These are phyloP conservation scores for Leccinum disarticulatum DNA, from an alignment of 768 basidiomycete species.

Conservation along the genomic window DNA sequence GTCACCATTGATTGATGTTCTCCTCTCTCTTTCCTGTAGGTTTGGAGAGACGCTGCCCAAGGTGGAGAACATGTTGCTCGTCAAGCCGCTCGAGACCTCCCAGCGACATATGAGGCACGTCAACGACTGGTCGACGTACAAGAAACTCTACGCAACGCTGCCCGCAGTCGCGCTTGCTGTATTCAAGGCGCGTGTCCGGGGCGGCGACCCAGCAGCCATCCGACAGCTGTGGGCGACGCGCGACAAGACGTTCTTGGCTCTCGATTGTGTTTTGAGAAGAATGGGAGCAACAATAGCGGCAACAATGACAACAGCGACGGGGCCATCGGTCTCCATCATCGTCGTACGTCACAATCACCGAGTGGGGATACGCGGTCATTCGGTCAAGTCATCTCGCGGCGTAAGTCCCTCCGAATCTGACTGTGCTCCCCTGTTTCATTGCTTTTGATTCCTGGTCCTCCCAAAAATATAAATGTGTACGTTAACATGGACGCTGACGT, in stretches of 20 bases:
- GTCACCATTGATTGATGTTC: neutral
- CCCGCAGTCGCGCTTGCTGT: constrained; percentile 68
- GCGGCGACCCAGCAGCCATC: constrained; percentile 65
- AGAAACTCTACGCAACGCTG: constrained; percentile 67
- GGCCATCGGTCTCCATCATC: neutral
- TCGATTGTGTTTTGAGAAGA: constrained; percentile 72
- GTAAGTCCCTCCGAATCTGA: constrained; percentile 42
- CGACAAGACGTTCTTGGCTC: constrained; percentile 73
- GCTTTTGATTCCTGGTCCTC: too few species aligned
- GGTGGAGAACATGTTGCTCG: constrained; percentile 68
- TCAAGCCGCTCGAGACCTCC: constrained; percentile 66
- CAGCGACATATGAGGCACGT: constrained; percentile 71
- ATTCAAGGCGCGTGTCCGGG: constrained; percentile 59
- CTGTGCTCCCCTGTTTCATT: neutral
- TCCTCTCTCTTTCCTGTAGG: too few species aligned
- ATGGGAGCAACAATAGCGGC: neutral
- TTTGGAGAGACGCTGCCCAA: constrained; percentile 75
- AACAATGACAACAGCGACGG: neutral
- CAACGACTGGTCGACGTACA: constrained; percentile 65
- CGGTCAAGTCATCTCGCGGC: constrained; percentile 69
- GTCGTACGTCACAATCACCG: constrained; percentile 35
- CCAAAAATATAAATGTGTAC: neutral
- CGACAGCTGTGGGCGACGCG: constrained; percentile 63
- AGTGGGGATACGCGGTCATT: constrained; percentile 83
- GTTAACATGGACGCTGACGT: neutral